Percentiles rank a stretch among this genome's conserved stretches.
Evolutionary conservation across 2,329 filamentous ascomycete species (phyloP).

Genomic region (Colletotrichum orbiculare): DNA sequence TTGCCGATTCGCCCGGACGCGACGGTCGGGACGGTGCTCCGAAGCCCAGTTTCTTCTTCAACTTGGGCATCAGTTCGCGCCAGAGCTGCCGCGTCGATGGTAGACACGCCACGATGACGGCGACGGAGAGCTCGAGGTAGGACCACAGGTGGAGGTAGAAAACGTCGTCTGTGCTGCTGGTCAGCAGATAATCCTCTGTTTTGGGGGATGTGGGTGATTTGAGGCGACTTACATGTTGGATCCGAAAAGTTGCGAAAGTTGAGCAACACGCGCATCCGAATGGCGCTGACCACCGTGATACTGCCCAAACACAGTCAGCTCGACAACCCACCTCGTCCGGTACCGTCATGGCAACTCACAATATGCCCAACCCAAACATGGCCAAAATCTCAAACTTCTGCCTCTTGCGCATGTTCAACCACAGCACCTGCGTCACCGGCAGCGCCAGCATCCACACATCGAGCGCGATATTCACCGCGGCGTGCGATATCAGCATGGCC

Average conservation of each 20-base stretch:
- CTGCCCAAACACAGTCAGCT: constrained; percentile 33
- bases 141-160: constrained; percentile 58
- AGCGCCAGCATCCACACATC: constrained; percentile 55
- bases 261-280: constrained; percentile 51
- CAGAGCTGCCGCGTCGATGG: constrained; percentile 40
- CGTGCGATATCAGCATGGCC: constrained; percentile 51
- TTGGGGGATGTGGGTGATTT: too few species aligned
- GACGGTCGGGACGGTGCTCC: background rate
- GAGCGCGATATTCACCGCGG: constrained; percentile 55
- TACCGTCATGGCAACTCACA: constrained; percentile 20
- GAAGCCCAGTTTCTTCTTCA: background rate
- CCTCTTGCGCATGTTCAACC: constrained; percentile 47
- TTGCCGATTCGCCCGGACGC: constrained; percentile 4
- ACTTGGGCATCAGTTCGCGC: constrained; percentile 17
- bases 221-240: constrained; percentile 46
- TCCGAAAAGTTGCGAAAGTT: constrained; percentile 54
- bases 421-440: constrained; percentile 50
- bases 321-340: background rate
- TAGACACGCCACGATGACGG: constrained; percentile 54
- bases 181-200: constrained; percentile 52
- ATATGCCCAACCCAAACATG: constrained; percentile 49
- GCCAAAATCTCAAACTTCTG: constrained; percentile 50
- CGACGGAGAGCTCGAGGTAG: constrained; percentile 55
- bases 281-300: constrained; percentile 49
- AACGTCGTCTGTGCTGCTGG: constrained; percentile 44